A percentile compares a stretch with the other conserved stretches of the same genome.
Conservation (phyloP, 345 rosid genomes). For the Schrenkiella parvula region DNA sequence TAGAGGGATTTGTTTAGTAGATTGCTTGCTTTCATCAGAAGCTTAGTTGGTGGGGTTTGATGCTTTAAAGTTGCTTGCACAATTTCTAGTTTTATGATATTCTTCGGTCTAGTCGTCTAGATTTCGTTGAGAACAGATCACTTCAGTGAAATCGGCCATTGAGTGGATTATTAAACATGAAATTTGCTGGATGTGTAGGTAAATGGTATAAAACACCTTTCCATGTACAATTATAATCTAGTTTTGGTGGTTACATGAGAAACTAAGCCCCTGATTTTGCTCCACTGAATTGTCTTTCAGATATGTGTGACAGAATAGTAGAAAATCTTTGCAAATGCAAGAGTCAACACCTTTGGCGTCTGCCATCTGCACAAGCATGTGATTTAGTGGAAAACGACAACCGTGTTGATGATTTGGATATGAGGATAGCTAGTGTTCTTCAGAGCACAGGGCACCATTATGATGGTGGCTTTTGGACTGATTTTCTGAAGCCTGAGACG, state of each 20-base stretch:
- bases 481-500: conserved; percentile 47
- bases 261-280: not conserved
- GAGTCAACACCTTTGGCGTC: conserved; percentile 53
- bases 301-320: conserved; percentile 75
- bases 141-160: not conserved
- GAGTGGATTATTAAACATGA: not conserved
- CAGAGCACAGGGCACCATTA: conserved; percentile 92
- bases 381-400: conserved; percentile 50
- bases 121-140: not conserved
- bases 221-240: not conserved
- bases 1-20: not conserved
- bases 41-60: not conserved
- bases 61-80: not conserved
- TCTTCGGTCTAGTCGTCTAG: not conserved
- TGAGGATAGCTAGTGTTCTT: conserved; percentile 87
- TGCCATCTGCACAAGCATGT: conserved; percentile 60
- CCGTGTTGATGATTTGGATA: conserved; percentile 65
- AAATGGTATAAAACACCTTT: not conserved
- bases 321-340: conserved; percentile 79
- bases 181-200: not conserved
- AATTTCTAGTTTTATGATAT: not conserved
- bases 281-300: conserved; percentile 40
- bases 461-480: conserved; percentile 91
- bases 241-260: not conserved
- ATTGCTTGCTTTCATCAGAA: conserved; percentile 8